Evolutionary conservation across 768 basidiomycete species (phyloP).

Genomic region (Macrolepiota fuliginosa): DNA sequence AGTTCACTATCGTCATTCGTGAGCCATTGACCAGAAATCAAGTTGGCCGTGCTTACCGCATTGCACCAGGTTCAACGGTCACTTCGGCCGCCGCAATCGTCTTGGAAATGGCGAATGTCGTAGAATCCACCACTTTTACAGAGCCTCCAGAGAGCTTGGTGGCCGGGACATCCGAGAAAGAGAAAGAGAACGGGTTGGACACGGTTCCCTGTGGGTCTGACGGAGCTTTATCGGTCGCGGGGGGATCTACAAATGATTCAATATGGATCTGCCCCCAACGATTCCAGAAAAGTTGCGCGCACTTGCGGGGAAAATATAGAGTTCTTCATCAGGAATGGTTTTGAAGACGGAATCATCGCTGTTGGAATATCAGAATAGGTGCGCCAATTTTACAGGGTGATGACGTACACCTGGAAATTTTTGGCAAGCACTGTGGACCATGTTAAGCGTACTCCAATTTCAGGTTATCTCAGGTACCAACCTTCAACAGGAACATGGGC

Average conservation of each 20-base stretch:
- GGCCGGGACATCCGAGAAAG: conserved; percentile 41
- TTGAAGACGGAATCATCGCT: conserved; percentile 36
- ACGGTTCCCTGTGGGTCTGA: conserved; percentile 43
- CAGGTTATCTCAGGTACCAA: conserved; percentile 6
- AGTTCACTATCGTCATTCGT: conserved; percentile 38
- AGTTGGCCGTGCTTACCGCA: conserved; percentile 32
- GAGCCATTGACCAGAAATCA: not conserved
- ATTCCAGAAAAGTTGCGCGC: conserved; percentile 8
- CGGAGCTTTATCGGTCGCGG: conserved; percentile 22
- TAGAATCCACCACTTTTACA: conserved; percentile 50
- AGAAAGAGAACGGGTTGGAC: conserved; percentile 44
- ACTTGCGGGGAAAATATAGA: conserved; percentile 54
- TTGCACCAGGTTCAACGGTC: conserved; percentile 54
- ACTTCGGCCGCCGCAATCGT: conserved; percentile 57
- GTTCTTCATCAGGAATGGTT: conserved; percentile 41
- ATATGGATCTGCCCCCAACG: not conserved
- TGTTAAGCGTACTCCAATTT: not conserved
- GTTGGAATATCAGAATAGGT: not conserved
- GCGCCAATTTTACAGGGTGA: not conserved
- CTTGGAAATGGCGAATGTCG: conserved; percentile 49
- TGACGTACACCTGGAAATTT: conserved; percentile 41
- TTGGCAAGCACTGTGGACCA: conserved; percentile 41
- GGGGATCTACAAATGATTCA: conserved; percentile 27
- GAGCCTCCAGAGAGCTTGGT: conserved; percentile 46
- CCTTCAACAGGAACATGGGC: conserved; percentile 52